Conservation (phyloP, 2,329 filamentous ascomycete species). For the Fusarium dimerum region DNA sequence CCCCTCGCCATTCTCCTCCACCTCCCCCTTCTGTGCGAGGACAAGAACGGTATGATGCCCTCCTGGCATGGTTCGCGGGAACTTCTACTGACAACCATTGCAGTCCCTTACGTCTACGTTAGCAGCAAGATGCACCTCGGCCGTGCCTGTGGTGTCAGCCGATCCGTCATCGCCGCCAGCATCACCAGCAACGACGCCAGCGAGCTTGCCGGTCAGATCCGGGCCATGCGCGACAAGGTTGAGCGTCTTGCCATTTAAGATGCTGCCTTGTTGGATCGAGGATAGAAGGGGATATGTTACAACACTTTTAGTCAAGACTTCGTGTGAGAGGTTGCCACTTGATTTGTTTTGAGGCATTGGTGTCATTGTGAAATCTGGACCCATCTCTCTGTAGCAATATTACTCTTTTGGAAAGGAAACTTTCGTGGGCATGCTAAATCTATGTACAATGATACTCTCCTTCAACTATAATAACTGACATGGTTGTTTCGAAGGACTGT, state of each 20-base stretch:
- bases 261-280: slow-evolving; percentile 15
- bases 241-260: slow-evolving; percentile 90
- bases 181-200: slow-evolving; percentile 93
- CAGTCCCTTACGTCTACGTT: slow-evolving; percentile 64
- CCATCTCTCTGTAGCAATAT: slow-evolving; percentile 13
- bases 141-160: slow-evolving; percentile 84
- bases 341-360: slow-evolving; percentile 2
- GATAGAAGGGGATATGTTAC: slow-evolving; percentile 11
- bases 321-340: not conserved
- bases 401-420: not conserved
- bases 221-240: slow-evolving; percentile 89
- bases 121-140: slow-evolving; percentile 82
- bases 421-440: too few relatives aligned
- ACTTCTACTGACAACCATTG: slow-evolving; percentile 1
- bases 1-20: slow-evolving; percentile 88
- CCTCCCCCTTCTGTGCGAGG: slow-evolving; percentile 84
- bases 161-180: slow-evolving; percentile 81
- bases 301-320: not conserved
- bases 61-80: slow-evolving; percentile 4
- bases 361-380: not conserved
- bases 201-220: slow-evolving; percentile 86
- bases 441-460: too few relatives aligned
- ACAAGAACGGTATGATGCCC: slow-evolving; percentile 57
- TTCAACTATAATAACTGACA: too few relatives aligned
- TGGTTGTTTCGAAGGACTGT: too few relatives aligned